Percentiles rank a stretch among this genome's conserved stretches.
These are phyloP conservation scores for Fusarium guadeloupense DNA, from an alignment of 2,329 filamentous ascomycete species.

Conservation along the genomic window DNA sequence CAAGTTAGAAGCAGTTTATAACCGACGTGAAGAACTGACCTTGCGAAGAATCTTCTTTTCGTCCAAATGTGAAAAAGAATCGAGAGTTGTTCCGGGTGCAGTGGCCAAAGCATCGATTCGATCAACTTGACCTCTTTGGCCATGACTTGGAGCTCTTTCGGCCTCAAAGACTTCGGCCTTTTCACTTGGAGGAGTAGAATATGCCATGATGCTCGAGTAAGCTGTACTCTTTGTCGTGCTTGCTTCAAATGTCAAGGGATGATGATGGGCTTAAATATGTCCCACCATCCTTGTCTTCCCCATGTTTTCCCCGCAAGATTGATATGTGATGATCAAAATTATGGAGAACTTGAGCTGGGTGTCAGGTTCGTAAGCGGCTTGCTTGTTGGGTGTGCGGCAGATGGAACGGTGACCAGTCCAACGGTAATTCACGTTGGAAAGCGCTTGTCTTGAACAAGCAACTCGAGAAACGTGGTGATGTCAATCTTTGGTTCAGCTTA, in stretches of 20 bases:
- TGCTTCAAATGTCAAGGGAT: constrained; percentile 10
- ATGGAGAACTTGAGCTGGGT: not conserved
- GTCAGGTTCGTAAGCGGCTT: constrained; percentile 33
- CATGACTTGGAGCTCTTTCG: constrained; percentile 24
- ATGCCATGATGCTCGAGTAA: constrained; percentile 16
- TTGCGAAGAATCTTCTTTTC: constrained; percentile 69
- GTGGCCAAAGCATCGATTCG: constrained; percentile 23
- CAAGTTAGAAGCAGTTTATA: not conserved
- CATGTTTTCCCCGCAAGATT: constrained; percentile 30
- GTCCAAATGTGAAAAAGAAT: constrained; percentile 42
- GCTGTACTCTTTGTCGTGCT: not conserved
- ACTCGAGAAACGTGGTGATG: constrained; percentile 1
- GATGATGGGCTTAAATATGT: constrained; percentile 33
- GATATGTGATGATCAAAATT: constrained; percentile 4
- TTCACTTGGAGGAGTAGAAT: constrained; percentile 27
- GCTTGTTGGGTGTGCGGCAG: not conserved
- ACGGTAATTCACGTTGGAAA: not conserved
- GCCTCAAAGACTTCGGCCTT: constrained; percentile 38
- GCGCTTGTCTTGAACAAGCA: constrained; percentile 29
- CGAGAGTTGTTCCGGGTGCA: constrained; percentile 32
- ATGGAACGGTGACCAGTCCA: constrained; percentile 10
- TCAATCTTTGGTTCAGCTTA: not conserved
- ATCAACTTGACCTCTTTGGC: constrained; percentile 10
- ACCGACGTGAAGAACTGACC: constrained; percentile 40
- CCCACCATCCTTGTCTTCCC: constrained; percentile 17